Conservation (phyloP, 441 rosid genomes). For the Biscutella laevigata region DNA sequence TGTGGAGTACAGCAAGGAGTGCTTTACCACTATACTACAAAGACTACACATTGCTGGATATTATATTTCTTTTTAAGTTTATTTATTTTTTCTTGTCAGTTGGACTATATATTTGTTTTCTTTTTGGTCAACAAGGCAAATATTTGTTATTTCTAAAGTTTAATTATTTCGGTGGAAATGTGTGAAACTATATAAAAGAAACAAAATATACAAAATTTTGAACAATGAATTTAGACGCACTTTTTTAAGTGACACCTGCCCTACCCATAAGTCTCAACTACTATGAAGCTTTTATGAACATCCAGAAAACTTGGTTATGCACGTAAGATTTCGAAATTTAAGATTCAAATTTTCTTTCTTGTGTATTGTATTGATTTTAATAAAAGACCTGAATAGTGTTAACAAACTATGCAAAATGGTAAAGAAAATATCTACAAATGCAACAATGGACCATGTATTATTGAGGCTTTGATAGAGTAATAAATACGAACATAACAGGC, state of each 20-base stretch:
- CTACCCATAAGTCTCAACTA: constrained; percentile 19
- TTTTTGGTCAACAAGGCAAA: not conserved
- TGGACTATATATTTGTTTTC: not conserved
- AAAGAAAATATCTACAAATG: not conserved
- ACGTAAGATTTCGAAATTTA: too few relatives aligned
- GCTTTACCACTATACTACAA: too few relatives aligned
- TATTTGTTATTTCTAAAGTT: not conserved
- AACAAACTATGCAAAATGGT: not conserved
- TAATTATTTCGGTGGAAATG: constrained; percentile 20
- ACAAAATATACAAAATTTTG: constrained; percentile 12
- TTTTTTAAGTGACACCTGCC: constrained; percentile 26
- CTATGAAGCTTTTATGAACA: not conserved
- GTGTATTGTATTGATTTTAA: not conserved
- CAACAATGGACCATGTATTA: not conserved
- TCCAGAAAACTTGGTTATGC: too few relatives aligned
- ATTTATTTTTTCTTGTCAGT: not conserved
- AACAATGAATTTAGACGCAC: constrained; percentile 15
- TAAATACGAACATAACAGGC: constrained; percentile 9
- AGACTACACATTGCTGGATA: too few relatives aligned
- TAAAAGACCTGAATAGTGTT: not conserved
- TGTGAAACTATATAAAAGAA: constrained; percentile 26
- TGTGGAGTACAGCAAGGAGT: too few relatives aligned
- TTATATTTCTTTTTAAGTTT: too few relatives aligned
- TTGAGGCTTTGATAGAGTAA: not conserved
- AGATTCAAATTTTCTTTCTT: too few relatives aligned